These are phyloP conservation scores for Skeletonema tropicum DNA, from an alignment of 108 stramenopile genomes.

Conservation along the genomic window DNA sequence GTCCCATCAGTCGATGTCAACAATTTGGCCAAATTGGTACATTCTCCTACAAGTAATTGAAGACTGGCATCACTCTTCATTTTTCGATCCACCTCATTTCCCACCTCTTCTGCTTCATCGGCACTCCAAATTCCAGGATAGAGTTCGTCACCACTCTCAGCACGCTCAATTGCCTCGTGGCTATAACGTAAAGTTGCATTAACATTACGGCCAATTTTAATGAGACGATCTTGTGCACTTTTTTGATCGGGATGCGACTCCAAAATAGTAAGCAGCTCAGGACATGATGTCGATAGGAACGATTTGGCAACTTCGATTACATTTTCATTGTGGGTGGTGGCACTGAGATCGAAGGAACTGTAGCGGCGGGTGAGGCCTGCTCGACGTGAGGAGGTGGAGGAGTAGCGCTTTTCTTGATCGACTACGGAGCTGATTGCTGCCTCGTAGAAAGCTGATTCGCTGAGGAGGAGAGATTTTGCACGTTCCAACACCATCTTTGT, in stretches of 20 bases:
- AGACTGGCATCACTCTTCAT: slow-evolving; percentile 39
- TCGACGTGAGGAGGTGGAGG: background rate
- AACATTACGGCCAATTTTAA: slow-evolving; percentile 72
- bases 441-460: slow-evolving; percentile 32
- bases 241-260: slow-evolving; percentile 36
- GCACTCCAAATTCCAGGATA: slow-evolving; percentile 1
- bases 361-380: slow-evolving; percentile 5
- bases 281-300: slow-evolving; percentile 52
- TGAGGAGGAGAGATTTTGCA: slow-evolving; percentile 23
- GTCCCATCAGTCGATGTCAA: background rate
- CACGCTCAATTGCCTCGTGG: slow-evolving; percentile 19
- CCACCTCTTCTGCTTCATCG: slow-evolving; percentile 22
- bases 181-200: slow-evolving; percentile 45
- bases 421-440: slow-evolving; percentile 19
- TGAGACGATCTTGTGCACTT: slow-evolving; percentile 58
- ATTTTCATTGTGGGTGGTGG: slow-evolving; percentile 28
- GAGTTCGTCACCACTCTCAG: background rate
- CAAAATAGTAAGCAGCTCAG: slow-evolving; percentile 29
- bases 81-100: slow-evolving; percentile 4
- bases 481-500: slow-evolving; percentile 11
- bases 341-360: slow-evolving; percentile 29
- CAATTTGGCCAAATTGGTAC: slow-evolving; percentile 34
- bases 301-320: slow-evolving; percentile 50
- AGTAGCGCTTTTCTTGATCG: slow-evolving; percentile 19
- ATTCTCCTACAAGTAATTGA: slow-evolving; percentile 53